Evolutionary conservation across 140 eudicot species (phyloP).

Genomic region (Flaveria floridana): DNA sequence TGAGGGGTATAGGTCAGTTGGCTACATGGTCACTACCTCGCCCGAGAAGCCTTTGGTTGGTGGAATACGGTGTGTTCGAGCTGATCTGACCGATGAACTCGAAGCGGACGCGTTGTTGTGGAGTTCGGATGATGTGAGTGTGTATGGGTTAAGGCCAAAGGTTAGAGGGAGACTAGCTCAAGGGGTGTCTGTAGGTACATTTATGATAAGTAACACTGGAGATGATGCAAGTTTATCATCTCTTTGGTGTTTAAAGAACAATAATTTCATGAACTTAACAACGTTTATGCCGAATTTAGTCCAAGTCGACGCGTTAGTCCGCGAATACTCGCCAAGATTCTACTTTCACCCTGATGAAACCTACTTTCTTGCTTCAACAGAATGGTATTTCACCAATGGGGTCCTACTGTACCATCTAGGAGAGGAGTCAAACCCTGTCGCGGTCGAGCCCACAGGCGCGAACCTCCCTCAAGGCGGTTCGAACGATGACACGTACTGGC

Average conservation of each 20-base stretch:
- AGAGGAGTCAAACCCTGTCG: constrained; percentile 53
- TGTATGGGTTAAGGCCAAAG: constrained; percentile 53
- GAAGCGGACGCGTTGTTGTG: constrained; percentile 55
- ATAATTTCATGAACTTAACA: constrained; percentile 30
- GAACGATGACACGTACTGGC: constrained; percentile 69
- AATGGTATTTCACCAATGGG: constrained; percentile 67
- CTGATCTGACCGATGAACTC: constrained; percentile 54
- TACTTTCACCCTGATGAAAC: constrained; percentile 67
- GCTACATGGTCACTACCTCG: constrained; percentile 55
- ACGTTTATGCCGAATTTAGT: constrained; percentile 51
- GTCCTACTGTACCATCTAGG: constrained; percentile 58
- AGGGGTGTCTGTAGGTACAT: constrained; percentile 51
- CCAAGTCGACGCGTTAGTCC: constrained; percentile 44
- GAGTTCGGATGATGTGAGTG: constrained; percentile 40
- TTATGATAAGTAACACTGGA: constrained; percentile 26
- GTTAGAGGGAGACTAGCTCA: constrained; percentile 54
- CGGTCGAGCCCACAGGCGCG: constrained; percentile 45
- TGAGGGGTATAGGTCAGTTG: constrained; percentile 56
- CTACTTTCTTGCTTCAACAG: constrained; percentile 60
- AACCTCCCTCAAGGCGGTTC: constrained; percentile 81
- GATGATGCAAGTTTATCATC: constrained; percentile 31
- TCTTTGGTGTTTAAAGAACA: constrained; percentile 59
- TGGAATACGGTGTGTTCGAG: constrained; percentile 54
- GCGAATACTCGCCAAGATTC: constrained; percentile 56
- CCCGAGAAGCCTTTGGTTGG: constrained; percentile 56